Base-by-base conservation (phyloP, 768 basidiomycete species). In the Vishniacozyma victoriae region DNA sequence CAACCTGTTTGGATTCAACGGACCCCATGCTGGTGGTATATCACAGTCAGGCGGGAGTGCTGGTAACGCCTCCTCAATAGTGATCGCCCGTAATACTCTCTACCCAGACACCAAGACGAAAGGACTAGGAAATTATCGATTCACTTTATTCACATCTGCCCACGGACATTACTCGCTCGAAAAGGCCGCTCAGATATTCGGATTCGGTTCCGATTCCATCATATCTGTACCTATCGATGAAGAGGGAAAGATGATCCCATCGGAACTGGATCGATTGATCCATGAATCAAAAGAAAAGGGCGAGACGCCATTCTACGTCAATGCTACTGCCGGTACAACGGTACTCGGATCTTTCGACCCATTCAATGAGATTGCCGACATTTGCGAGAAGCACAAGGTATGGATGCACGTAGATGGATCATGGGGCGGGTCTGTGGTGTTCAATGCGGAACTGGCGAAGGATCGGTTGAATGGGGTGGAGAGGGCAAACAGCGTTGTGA, bases 341-440 rank as follows among this genome's bases (percentile, higher is more conserved):
- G 60, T 62, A 1, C 47, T 55, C 22, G 59, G 60, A 6, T 48
- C 46, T 4, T 62, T 36, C 35, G 60, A 62, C 41, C 57, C 57
- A 7, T 49, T 58, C 40, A 39, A 47, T 6, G 49, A 46, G 29
- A 48, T 62, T 23, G 35, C 53, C 18, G 50, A 35, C 13, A 48
- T 62, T 14, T 58, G 57, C 40, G 33, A 55, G 39, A 19, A 48
- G 35, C 43, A 47, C 46, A 20, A 40, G 14, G 35, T 58, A 14
- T 62, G 60, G 60, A 19, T 62, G 16, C 60, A 62, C 33, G 47
- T 62, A 27, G 60, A 62, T 48, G 60, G 50, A 6, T 55, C 48
- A 23, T 62, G 60, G 60, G 60, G 60, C n/a, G 60, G 60, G 1
- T 26, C 46, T 20, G 56, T 58, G 24, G 44, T 62, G 9, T 58